A percentile compares a stretch with the other conserved stretches of the same genome.
Conservation (phyloP, 345 rosid species). For the Eucalyptus rudis region DNA sequence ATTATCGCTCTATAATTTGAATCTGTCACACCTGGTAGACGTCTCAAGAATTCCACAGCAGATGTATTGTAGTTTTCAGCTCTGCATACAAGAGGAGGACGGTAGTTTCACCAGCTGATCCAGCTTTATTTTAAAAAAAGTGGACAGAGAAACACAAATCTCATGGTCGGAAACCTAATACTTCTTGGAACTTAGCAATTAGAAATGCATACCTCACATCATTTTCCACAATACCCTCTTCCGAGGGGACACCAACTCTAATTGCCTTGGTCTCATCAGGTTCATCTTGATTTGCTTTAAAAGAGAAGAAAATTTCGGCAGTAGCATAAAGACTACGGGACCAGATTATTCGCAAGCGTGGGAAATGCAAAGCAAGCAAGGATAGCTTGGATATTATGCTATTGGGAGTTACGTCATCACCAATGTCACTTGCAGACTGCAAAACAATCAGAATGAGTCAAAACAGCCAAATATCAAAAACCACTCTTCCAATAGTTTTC, state of each 20-base stretch:
- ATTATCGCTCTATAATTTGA: conserved; percentile 73
- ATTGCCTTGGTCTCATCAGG: conserved; percentile 74
- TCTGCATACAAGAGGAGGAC: conserved; percentile 18
- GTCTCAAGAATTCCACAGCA: conserved; percentile 86
- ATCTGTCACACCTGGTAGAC: conserved; percentile 90
- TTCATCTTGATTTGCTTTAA: conserved; percentile 93
- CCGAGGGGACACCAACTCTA: conserved; percentile 91
- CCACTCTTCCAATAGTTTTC: background rate
- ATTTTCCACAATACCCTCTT: conserved; percentile 80
- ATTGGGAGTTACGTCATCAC: conserved; percentile 91
- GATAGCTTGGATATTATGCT: conserved; percentile 91
- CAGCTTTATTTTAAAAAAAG: background rate
- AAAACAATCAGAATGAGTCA: conserved; percentile 1
- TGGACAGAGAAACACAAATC: background rate
- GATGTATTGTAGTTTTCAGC: conserved; percentile 93
- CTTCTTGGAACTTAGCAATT: background rate
- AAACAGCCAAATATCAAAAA: background rate
- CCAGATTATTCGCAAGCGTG: conserved; percentile 86
- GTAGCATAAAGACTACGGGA: conserved; percentile 96
- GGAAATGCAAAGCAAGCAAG: conserved; percentile 80
- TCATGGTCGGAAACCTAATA: background rate
- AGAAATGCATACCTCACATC: conserved; percentile 54
- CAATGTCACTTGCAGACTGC: conserved; percentile 90
- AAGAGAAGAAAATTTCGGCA: conserved; percentile 75
- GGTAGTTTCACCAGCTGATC: background rate